Evolutionary conservation across 1,139 yeast genomes (phyloP).

Genomic region (Kluyveromyces marxianus): DNA sequence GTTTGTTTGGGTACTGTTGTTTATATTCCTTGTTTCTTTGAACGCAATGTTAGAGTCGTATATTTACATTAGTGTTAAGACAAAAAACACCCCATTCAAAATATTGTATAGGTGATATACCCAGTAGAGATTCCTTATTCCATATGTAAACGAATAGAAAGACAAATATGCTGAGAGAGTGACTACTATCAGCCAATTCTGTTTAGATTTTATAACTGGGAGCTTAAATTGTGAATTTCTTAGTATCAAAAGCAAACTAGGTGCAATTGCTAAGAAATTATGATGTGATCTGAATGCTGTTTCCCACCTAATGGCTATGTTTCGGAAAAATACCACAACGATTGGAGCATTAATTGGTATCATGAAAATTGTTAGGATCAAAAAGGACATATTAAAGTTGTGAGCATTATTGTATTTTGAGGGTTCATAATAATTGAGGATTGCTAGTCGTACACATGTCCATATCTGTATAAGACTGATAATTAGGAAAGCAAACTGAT

Average conservation of each 20-base stretch:
- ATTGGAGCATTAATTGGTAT: slow-evolving; percentile 65
- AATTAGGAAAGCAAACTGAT: slow-evolving; percentile 65
- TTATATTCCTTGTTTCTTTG: background rate
- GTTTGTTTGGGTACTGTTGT: background rate
- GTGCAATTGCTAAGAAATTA: slow-evolving; percentile 58
- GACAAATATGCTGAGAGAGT: slow-evolving; percentile 39
- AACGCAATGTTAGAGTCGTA: background rate
- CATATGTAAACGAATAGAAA: slow-evolving; percentile 52
- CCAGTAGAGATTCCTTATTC: slow-evolving; percentile 65
- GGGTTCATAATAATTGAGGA: slow-evolving; percentile 2
- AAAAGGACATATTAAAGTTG: slow-evolving; percentile 48
- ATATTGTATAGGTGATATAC: slow-evolving; percentile 59
- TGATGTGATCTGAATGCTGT: slow-evolving; percentile 76
- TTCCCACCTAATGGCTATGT: slow-evolving; percentile 59
- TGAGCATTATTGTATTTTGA: slow-evolving; percentile 23
- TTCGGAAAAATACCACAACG: slow-evolving; percentile 61
- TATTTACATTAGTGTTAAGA: slow-evolving; percentile 9
- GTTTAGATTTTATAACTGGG: slow-evolving; percentile 19
- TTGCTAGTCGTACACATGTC: slow-evolving; percentile 35
- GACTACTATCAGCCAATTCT: slow-evolving; percentile 29
- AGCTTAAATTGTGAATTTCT: slow-evolving; percentile 31
- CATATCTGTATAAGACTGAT: slow-evolving; percentile 47
- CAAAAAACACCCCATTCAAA: slow-evolving; percentile 41
- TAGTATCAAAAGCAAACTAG: slow-evolving; percentile 48
- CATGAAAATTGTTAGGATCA: slow-evolving; percentile 58